Conservation (phyloP, 2,329 filamentous ascomycete genomes). For the Aspergillus transmontanensis region DNA sequence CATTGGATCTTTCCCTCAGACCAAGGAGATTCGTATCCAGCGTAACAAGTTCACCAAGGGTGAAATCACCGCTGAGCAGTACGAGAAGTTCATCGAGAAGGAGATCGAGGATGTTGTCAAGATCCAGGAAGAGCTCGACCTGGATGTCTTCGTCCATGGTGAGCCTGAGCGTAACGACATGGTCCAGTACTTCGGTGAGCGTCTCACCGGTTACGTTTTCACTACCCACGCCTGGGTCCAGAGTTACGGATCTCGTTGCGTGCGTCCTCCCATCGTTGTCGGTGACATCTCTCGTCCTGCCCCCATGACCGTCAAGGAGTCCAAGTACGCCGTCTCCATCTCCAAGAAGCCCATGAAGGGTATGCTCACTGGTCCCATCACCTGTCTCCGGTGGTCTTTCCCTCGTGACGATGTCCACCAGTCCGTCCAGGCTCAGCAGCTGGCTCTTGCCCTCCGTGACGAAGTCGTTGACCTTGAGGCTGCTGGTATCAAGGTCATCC, state of each 20-base stretch:
- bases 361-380: conserved; percentile 99
- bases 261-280: conserved; percentile 96
- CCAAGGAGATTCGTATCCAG: conserved; percentile 94
- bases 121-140: conserved; percentile 96
- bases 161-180: conserved; percentile 99
- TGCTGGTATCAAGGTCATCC: conserved; percentile 95
- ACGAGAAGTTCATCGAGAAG: conserved; percentile 99
- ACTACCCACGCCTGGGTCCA: conserved; percentile 99
- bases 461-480: conserved; percentile 98
- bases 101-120: conserved; percentile 94
- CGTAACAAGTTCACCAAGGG: conserved; percentile 99
- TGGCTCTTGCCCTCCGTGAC: conserved; percentile 95
- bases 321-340: conserved; percentile 94
- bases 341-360: conserved; percentile 99
- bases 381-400: conserved; percentile 99
- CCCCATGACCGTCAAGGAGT: conserved; percentile 99
- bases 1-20: conserved; percentile 99
- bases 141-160: conserved; percentile 97
- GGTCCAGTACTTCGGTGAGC: conserved; percentile 99
- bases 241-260: conserved; percentile 96
- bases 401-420: conserved; percentile 99
- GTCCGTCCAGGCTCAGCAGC: conserved; percentile 97
- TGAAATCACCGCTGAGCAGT: conserved; percentile 88
- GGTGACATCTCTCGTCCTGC: conserved; percentile 96
- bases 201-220: conserved; percentile 94